Evolutionary conservation across 257 asterid species (phyloP), one percentile per base, ranked within the genome.

Genomic region (Jacaranda copaia): DNA sequence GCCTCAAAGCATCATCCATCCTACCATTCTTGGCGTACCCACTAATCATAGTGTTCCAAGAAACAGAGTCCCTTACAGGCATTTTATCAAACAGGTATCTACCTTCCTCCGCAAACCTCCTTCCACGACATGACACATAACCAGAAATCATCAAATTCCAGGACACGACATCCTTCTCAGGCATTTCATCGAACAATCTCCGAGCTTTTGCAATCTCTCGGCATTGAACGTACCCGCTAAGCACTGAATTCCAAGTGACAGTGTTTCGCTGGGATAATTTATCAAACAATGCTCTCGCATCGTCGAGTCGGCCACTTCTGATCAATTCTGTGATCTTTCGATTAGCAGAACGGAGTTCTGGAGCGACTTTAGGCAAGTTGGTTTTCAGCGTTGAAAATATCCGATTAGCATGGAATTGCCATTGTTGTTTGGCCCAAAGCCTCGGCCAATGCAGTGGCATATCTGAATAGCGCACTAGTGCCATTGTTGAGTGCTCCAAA

Each of bases 41-140:
- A 69, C 91, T 91, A 36, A 92, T 90, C 97, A 92, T 85, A 49
- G 98, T 90, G 78, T 92, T 94, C 98, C 98, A 92, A 10, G 98
- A 86, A 76, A 90, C 66, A 20, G 81, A 77, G 70, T 89, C 92
- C 71, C 85, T 83, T 19, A 67, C 79, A 32, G 91, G 92, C 97
- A 92, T 92, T 78, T 74, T 75, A 76, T 86, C 93, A 57, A 90
- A 92, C 85, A 94, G 72, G 32, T 70, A 15, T 57, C 93, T 72
- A 5, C 84, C 96, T 73, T 92, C 94, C 38, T 84, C 90, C 2
- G 89, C 32, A 56, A 69, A 67, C 55, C 84, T 79, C 43, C 75
- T 63, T 66, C 88, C 89, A 6, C 84, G 78, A 53, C 97, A 89
- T 2, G 89, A 83, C 59, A 86, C 75, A 71, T 90, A 90, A 45